A percentile compares a stretch with the other conserved stretches of the same genome.
These are phyloP conservation scores for Triticum timopheevii DNA, from an alignment of 176 grass and related monocot species.

Conservation along the genomic window DNA sequence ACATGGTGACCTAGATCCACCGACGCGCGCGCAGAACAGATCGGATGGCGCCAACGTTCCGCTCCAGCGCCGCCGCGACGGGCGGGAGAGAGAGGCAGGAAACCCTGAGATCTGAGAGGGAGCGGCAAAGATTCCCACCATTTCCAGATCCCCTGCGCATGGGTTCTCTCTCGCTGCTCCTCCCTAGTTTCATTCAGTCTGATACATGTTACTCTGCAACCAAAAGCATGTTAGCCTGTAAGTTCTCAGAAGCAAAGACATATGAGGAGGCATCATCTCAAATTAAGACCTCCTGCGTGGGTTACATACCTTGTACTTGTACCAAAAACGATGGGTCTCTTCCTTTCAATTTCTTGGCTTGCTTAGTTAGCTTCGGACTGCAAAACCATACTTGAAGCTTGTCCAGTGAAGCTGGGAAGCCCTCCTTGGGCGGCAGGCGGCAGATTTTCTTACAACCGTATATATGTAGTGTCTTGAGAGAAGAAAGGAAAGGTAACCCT, in stretches of 20 bases:
- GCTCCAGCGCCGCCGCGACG: no score
- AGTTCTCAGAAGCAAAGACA: neutral
- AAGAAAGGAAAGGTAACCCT: neutral
- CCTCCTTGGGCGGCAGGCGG: neutral
- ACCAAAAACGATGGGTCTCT: neutral
- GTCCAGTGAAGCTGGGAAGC: neutral
- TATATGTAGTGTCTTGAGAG: neutral
- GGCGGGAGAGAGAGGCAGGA: no score
- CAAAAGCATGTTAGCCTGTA: neutral
- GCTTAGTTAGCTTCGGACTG: neutral
- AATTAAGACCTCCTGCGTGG: neutral
- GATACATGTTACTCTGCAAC: neutral
- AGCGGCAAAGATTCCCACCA: neutral
- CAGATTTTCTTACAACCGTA: neutral
- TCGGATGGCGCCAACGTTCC: no score
- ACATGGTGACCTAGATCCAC: no score
- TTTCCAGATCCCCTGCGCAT: no score
- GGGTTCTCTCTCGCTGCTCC: no score
- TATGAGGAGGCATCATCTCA: neutral
- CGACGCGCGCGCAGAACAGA: no score
- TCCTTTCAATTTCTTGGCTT: neutral
- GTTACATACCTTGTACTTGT: neutral
- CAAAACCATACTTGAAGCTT: fast-evolving
- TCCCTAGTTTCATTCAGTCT: neutral
- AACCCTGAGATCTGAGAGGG: no score